phyloP scores from a whole-genome alignment of 495 filamentous ascomycete species.

The Penicillium canariense region DNA sequence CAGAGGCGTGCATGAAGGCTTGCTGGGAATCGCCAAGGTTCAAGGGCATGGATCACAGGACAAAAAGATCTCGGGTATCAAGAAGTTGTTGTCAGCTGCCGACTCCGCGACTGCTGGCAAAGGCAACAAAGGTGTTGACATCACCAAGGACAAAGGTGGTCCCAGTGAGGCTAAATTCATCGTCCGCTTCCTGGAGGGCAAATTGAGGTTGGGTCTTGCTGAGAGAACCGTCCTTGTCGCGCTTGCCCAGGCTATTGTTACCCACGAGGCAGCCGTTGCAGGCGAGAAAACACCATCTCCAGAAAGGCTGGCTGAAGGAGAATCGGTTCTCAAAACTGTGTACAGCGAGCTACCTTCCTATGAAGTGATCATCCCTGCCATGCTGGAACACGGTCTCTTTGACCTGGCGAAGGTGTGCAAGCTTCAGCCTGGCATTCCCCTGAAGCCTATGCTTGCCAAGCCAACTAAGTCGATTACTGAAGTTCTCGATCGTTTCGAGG shows the following conservation, averaged over 20 bases:
- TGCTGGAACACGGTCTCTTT: slow-evolving; percentile 82
- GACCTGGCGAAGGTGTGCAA: slow-evolving; percentile 82
- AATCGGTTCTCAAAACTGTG: slow-evolving; percentile 80
- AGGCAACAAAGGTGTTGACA: slow-evolving; percentile 68
- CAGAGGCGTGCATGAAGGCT: slow-evolving; percentile 77
- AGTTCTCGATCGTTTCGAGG: slow-evolving; percentile 94
- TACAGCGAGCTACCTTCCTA: slow-evolving; percentile 95
- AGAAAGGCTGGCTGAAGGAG: slow-evolving; percentile 75
- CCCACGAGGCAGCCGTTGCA: slow-evolving; percentile 70
- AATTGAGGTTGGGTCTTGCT: slow-evolving; percentile 84
- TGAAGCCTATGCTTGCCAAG: slow-evolving; percentile 98
- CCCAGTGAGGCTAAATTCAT: slow-evolving; percentile 93
- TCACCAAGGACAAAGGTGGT: slow-evolving; percentile 89
- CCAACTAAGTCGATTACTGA: slow-evolving; percentile 99
- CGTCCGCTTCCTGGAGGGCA: slow-evolving; percentile 89
- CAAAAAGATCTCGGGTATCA: slow-evolving; percentile 90
- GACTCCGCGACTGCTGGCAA: slow-evolving; percentile 70
- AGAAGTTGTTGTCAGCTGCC: slow-evolving; percentile 86
- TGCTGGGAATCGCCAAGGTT: slow-evolving; percentile 84
- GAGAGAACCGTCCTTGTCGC: slow-evolving; percentile 89
- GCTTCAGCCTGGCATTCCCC: slow-evolving; percentile 86
- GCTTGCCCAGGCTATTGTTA: slow-evolving; percentile 81
- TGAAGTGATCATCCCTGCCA: slow-evolving; percentile 88
- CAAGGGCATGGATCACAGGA: slow-evolving; percentile 85
- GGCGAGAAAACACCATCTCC: slow-evolving; percentile 66